Conservation (phyloP, 192 early-diverging fungal species). For the Umbelopsis sp. region DNA sequence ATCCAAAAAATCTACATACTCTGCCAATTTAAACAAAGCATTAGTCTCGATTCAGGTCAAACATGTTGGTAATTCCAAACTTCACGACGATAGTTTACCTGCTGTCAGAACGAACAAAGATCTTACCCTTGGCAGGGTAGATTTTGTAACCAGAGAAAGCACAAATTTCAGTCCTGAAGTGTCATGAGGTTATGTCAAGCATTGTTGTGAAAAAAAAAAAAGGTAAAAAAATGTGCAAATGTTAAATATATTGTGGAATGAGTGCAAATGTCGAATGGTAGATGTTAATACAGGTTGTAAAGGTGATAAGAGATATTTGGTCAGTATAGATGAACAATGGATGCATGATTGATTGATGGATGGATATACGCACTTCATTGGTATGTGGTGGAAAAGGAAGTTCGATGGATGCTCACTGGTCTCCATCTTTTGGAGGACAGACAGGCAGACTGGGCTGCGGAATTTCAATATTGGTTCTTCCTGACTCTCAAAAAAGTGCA, state of each 20-base stretch:
- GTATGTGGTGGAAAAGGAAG: slow-evolving; percentile 20
- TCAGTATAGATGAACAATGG: slow-evolving; percentile 13
- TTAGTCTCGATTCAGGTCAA: background rate
- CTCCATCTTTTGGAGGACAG: background rate
- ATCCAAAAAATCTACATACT: background rate
- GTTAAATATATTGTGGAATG: too few species aligned
- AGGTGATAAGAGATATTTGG: background rate
- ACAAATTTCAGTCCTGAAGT: slow-evolving; percentile 93
- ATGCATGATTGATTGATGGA: slow-evolving; percentile 19
- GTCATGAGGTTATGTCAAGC: too few species aligned
- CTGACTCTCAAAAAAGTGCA: too few species aligned
- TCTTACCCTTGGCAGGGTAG: slow-evolving; percentile 98
- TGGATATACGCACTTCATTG: slow-evolving; percentile 24
- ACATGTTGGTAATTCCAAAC: background rate
- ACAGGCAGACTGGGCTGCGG: background rate
- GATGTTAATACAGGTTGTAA: background rate
- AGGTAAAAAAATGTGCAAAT: too few species aligned
- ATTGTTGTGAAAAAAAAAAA: too few species aligned
- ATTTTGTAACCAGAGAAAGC: slow-evolving; percentile 99
- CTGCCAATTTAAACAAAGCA: slow-evolving; percentile 33
- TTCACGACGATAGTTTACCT: slow-evolving; percentile 34
- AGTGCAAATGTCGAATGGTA: background rate
- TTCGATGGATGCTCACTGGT: background rate
- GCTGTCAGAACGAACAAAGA: slow-evolving; percentile 90
- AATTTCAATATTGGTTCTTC: too few species aligned